Evolutionary conservation across 805 yeast species (phyloP).

Genomic region (Candida manassasensis): DNA sequence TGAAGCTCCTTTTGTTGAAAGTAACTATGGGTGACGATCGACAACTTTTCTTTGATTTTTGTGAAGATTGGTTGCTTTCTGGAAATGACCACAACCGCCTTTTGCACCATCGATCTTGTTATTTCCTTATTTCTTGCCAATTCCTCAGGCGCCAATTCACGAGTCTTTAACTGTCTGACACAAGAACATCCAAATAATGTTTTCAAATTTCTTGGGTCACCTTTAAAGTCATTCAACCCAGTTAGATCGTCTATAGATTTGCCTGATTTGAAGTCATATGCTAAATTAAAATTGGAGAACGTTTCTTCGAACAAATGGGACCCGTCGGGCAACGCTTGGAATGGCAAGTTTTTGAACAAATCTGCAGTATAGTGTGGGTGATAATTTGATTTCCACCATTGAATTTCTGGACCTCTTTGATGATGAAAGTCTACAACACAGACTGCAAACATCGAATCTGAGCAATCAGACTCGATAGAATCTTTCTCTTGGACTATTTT

Average conservation of each 20-base stretch:
- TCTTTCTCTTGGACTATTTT: not conserved
- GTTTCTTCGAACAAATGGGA: conserved; percentile 92
- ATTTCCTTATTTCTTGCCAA: conserved; percentile 53
- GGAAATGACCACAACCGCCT: conserved; percentile 81
- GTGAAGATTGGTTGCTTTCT: conserved; percentile 77
- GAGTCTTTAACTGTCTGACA: conserved; percentile 72
- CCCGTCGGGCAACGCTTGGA: conserved; percentile 95
- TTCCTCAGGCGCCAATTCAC: conserved; percentile 46
- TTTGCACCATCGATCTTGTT: conserved; percentile 86
- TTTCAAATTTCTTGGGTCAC: conserved; percentile 38
- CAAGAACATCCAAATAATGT: conserved; percentile 96
- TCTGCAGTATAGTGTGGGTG: conserved; percentile 26
- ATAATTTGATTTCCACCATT: conserved; percentile 67
- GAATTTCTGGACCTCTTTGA: conserved; percentile 87
- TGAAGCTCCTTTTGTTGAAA: conserved; percentile 76
- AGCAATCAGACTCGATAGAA: not conserved
- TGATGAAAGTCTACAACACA: conserved; percentile 94
- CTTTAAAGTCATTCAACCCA: conserved; percentile 27
- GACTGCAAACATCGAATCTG: conserved; percentile 61
- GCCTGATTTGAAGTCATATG: conserved; percentile 54
- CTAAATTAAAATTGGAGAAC: conserved; percentile 81
- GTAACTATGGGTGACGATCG: conserved; percentile 82
- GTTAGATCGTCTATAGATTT: conserved; percentile 42
- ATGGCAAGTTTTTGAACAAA: conserved; percentile 84
- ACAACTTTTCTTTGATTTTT: conserved; percentile 83